These are phyloP conservation scores for Hyphodiscus sp. DNA, from an alignment of 2,329 filamentous ascomycete species.

Conservation along the genomic window DNA sequence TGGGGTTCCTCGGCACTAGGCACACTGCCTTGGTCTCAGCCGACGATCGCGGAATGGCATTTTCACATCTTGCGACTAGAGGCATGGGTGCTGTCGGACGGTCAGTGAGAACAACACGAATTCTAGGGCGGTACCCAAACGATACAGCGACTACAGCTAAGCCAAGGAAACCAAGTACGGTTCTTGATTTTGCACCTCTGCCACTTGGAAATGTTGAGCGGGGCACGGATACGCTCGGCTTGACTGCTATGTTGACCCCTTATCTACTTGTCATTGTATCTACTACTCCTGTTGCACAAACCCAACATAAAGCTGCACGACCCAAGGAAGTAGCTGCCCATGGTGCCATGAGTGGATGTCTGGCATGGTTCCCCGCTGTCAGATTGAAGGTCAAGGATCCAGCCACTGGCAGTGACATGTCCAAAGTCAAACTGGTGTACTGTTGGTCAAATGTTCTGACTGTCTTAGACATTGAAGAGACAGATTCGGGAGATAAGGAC, in stretches of 20 bases:
- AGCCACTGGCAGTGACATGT: constrained; percentile 60
- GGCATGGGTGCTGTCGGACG: constrained; percentile 82
- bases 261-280: constrained; percentile 96
- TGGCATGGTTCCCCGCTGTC: constrained; percentile 97
- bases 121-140: constrained; percentile 85
- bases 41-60: constrained; percentile 93
- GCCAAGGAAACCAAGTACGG: constrained; percentile 82
- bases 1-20: constrained; percentile 91
- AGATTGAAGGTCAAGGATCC: constrained; percentile 74
- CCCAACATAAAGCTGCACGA: constrained; percentile 86
- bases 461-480: constrained; percentile 79
- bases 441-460: constrained; percentile 99
- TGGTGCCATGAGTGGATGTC: constrained; percentile 83
- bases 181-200: constrained; percentile 83
- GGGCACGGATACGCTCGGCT: constrained; percentile 75
- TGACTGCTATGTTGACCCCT: constrained; percentile 93
- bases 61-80: constrained; percentile 89
- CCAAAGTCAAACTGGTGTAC: constrained; percentile 85
- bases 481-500: constrained; percentile 60
- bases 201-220: constrained; percentile 93
- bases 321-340: constrained; percentile 89
- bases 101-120: constrained; percentile 80
- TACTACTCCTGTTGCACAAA: constrained; percentile 91
- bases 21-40: constrained; percentile 94
- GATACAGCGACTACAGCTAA: constrained; percentile 54